Evolutionary conservation across 176 grass and related monocot genomes (phyloP), one percentile per base, ranked within the genome.

Genomic region (Themeda triandra): DNA sequence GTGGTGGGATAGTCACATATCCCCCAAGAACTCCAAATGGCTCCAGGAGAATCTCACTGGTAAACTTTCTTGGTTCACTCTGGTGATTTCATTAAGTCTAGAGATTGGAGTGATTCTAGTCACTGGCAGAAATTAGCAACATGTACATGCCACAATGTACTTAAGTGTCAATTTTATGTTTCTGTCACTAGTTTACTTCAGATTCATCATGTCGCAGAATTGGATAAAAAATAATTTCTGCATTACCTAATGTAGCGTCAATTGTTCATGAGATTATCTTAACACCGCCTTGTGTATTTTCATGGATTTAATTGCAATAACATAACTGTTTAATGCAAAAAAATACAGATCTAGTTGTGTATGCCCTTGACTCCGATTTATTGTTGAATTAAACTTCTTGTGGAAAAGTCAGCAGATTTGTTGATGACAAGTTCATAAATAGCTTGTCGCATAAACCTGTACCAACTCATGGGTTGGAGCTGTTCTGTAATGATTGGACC

Each of bases 1-100:
- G 95, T 98, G 95, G 95, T 98, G 95, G 95, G 92, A 98, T 53
- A 98, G 90, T 77, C 92, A 94, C 82, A 94, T 98, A 85, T 81
- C 88, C 33, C 86, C 95, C 4, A 98, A 98, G 80, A 98, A 98
- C 48, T 94, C 95, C 1, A 94, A 94, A 91, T 98, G 95, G 95
- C 95, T 98, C 45, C 87, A 98, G 29, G 95, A 98, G 83, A 98
- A 98, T 82, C 95, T 98, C 60, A 80, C 92, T 59, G 95, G 95
- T 94, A 75, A 79, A 48, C 39, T 30, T 78, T 90, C 0, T 75
- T 80, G 0, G 1, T 2, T 27, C 60, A 40, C 18, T 31, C 6
- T 15, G 14, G 40, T 33, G 28, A 54, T 64, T 46, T 56, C 27
- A 3, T 64, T 78, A 0, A 10, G 19, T 32, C 30, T 23, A 36